phyloP scores from a whole-genome alignment of 73 alveolate genomes.

The Paramecium caudatum region DNA sequence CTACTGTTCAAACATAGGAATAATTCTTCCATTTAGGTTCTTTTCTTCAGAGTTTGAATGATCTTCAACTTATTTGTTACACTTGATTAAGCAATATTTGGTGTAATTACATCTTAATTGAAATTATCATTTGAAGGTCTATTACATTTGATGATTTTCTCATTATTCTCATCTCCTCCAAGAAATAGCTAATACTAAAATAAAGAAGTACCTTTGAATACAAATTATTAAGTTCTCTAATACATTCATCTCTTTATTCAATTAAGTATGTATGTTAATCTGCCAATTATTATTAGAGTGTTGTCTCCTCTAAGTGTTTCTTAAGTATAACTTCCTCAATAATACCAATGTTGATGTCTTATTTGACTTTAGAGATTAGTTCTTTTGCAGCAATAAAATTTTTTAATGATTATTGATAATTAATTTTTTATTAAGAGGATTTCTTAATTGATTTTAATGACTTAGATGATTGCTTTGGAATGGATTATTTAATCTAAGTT shows the following conservation, averaged over 20 bases:
- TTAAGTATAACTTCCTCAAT: constrained; percentile 20
- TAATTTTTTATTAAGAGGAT: neutral
- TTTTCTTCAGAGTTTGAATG: neutral
- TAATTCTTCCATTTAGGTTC: constrained; percentile 10
- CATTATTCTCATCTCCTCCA: neutral
- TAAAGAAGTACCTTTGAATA: neutral
- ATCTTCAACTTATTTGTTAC: constrained; percentile 2
- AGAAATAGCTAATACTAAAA: neutral
- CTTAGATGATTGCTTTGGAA: neutral
- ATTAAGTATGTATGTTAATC: constrained; percentile 14
- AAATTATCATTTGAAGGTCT: constrained; percentile 27
- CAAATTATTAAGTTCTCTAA: neutral
- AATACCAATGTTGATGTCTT: neutral
- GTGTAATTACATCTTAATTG: constrained; percentile 22
- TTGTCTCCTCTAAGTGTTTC: neutral
- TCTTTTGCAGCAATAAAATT: constrained; percentile 32
- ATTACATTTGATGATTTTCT: neutral
- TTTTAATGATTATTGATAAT: neutral
- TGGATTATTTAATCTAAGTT: neutral
- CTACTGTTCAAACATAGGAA: constrained; percentile 7
- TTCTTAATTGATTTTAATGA: constrained; percentile 19
- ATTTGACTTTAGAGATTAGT: constrained; percentile 1
- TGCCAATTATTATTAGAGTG: neutral
- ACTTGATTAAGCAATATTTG: constrained; percentile 34
- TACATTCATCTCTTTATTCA: neutral